Percentiles rank a stretch among this genome's conserved stretches.
Evolutionary conservation across 306 rosid species (phyloP).

Genomic region (Malus asiatica): DNA sequence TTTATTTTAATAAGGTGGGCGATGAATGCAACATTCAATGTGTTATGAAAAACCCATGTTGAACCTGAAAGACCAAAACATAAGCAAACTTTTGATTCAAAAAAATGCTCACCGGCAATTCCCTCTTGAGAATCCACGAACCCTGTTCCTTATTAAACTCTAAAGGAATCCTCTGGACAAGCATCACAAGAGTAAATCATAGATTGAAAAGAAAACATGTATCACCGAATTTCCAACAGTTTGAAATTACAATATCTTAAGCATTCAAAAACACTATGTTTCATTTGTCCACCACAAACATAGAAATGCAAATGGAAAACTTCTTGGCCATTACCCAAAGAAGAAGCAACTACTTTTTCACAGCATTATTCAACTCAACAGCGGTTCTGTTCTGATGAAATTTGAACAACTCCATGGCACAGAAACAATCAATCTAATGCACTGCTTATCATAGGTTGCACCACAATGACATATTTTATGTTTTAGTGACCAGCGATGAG

Average conservation of each 20-base stretch:
- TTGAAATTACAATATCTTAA: not conserved
- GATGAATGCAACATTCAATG: not conserved
- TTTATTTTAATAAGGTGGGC: slow-evolving; percentile 5
- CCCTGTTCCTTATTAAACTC: slow-evolving; percentile 42
- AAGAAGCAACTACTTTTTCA: not conserved
- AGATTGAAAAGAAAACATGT: not conserved
- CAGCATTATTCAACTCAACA: not conserved
- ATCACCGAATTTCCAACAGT: not conserved
- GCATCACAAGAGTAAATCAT: slow-evolving; percentile 13
- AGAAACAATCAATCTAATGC: not conserved
- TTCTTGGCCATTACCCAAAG: not conserved
- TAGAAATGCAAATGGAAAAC: not conserved
- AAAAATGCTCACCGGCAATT: slow-evolving; percentile 59
- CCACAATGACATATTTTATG: not conserved
- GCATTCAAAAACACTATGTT: not conserved
- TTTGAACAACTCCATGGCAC: not conserved
- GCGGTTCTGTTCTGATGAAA: not conserved
- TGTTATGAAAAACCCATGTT: not conserved
- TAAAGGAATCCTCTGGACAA: slow-evolving; percentile 71
- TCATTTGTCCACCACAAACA: not conserved
- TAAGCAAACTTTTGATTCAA: not conserved
- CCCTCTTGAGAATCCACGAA: slow-evolving; percentile 67
- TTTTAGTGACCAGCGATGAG: not conserved
- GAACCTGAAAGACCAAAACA: not conserved
- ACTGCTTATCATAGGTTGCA: not conserved